These are phyloP conservation scores for Hypoxylon sp. DNA, from an alignment of 2,329 filamentous ascomycete genomes.

Conservation along the genomic window DNA sequence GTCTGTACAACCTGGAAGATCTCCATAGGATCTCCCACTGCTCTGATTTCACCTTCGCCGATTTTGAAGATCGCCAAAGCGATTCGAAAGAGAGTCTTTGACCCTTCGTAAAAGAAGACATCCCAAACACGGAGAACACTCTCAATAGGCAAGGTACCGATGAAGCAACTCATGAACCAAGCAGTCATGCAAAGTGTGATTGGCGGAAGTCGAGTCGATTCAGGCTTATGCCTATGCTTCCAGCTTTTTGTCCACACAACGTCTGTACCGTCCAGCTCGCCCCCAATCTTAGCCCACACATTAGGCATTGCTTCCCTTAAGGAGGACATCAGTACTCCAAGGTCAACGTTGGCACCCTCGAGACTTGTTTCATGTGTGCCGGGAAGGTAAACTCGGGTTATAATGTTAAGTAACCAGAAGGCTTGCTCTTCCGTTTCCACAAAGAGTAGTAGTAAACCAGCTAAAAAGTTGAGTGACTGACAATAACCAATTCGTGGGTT, in stretches of 20 bases:
- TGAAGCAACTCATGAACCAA: slow-evolving; percentile 99
- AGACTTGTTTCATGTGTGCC: slow-evolving; percentile 93
- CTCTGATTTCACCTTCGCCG: slow-evolving; percentile 84
- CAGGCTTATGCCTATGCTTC: slow-evolving; percentile 58
- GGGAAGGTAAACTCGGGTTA: slow-evolving; percentile 88
- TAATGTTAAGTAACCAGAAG: slow-evolving; percentile 94
- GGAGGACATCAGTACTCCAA: slow-evolving; percentile 91
- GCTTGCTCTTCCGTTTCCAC: slow-evolving; percentile 89
- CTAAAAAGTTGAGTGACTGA: slow-evolving; percentile 95
- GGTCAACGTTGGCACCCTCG: slow-evolving; percentile 92
- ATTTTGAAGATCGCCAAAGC: slow-evolving; percentile 92
- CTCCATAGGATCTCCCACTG: slow-evolving; percentile 89
- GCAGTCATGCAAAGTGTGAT: slow-evolving; percentile 94
- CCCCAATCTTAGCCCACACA: slow-evolving; percentile 90
- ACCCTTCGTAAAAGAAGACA: slow-evolving; percentile 94
- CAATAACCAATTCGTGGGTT: slow-evolving; percentile 95
- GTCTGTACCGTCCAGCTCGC: slow-evolving; percentile 73
- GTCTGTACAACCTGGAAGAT: slow-evolving; percentile 95
- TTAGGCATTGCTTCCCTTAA: slow-evolving; percentile 85
- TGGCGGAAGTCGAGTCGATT: slow-evolving; percentile 78
- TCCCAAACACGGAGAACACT: slow-evolving; percentile 95
- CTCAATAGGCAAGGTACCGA: slow-evolving; percentile 92
- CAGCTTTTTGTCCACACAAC: slow-evolving; percentile 57
- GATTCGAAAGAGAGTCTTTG: slow-evolving; percentile 92
- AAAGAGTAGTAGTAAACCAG: slow-evolving; percentile 89